Conservation (phyloP, 352 stramenopile species). For the Ochromonadaceae sp. region DNA sequence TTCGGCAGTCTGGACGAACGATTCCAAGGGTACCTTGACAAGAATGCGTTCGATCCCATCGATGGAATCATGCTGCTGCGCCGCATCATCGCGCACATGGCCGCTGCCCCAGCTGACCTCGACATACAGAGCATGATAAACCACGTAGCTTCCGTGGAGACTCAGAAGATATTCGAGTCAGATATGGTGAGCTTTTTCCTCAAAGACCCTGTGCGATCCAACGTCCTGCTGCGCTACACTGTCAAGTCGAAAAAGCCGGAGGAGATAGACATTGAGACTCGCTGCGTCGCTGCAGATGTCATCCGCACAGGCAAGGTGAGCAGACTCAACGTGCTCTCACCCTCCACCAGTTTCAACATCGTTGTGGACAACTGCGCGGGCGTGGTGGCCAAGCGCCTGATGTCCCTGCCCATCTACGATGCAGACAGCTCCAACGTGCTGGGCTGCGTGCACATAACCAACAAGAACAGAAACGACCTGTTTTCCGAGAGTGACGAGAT, state of each 20-base stretch:
- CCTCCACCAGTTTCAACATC: background rate
- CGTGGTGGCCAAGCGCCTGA: background rate
- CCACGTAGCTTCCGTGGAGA: background rate
- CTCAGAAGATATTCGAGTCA: background rate
- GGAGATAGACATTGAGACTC: background rate
- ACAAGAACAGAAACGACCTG: background rate
- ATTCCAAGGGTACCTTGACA: background rate
- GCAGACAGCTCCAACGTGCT: background rate
- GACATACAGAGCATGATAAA: background rate
- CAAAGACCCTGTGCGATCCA: background rate
- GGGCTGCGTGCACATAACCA: background rate
- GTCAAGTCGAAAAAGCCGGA: background rate
- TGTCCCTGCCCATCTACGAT: background rate
- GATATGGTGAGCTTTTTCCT: background rate
- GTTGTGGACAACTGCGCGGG: background rate
- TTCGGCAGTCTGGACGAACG: background rate
- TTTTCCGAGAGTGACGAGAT: constrained; percentile 14
- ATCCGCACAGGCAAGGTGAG: background rate
- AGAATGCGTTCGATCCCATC: constrained; percentile 3
- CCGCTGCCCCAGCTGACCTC: background rate
- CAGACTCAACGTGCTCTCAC: background rate
- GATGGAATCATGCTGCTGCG: background rate
- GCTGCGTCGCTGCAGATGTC: background rate
- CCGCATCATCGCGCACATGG: background rate
- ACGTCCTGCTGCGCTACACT: background rate